Conservation (phyloP, 176 grass and related monocot genomes). For the Carex parvula region DNA sequence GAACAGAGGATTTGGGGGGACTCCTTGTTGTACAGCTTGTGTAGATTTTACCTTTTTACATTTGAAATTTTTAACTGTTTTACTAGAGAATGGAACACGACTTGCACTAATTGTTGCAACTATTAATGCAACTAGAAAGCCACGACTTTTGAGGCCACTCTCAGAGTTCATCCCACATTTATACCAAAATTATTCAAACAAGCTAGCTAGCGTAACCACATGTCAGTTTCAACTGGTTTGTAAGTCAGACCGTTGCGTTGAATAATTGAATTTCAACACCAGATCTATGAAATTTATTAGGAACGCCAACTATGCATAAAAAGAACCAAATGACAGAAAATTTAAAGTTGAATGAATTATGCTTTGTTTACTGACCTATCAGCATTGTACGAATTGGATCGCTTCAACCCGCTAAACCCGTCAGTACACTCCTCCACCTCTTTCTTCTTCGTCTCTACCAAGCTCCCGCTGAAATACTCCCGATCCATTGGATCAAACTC, state of each 20-base stretch:
- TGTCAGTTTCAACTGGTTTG: background rate
- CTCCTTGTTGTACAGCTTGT: background rate
- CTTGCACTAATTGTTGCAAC: background rate
- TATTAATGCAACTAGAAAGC: background rate
- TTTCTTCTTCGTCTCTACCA: slow-evolving; percentile 53
- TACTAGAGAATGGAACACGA: background rate
- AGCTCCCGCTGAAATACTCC: slow-evolving; percentile 87
- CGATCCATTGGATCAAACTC: slow-evolving; percentile 33
- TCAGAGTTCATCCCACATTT: background rate
- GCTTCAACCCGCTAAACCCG: slow-evolving; percentile 36
- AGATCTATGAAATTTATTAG: background rate
- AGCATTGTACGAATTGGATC: slow-evolving; percentile 74
- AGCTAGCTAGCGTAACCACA: background rate
- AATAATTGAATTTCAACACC: background rate
- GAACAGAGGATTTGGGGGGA: background rate
- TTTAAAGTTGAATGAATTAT: background rate
- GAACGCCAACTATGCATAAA: background rate
- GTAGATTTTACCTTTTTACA: background rate
- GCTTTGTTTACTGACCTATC: slow-evolving; percentile 33
- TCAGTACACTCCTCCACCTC: background rate
- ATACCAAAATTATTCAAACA: slow-evolving; percentile 1
- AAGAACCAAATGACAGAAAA: background rate
- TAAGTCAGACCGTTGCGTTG: background rate
- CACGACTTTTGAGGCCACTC: background rate
- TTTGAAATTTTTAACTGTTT: background rate